Conservation (phyloP, 2,329 filamentous ascomycete genomes). For the Pseudogymnoascus destructans region DNA sequence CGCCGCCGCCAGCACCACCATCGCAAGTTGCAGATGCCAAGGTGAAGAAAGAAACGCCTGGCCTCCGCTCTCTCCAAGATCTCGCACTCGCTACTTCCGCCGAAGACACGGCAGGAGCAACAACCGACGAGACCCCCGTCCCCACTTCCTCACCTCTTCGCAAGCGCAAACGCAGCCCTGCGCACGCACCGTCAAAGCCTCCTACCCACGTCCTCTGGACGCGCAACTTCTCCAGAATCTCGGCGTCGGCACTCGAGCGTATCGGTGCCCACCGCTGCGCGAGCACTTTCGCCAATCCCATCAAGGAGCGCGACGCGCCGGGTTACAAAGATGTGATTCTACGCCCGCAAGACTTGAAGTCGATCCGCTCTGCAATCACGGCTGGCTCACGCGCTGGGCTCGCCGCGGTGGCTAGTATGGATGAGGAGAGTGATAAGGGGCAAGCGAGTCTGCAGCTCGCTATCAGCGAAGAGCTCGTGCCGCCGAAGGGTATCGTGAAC, state of each 20-base stretch:
- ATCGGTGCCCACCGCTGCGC: conserved; percentile 65
- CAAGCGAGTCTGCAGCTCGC: conserved; percentile 50
- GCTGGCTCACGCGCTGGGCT: conserved; percentile 55
- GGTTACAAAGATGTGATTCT: conserved; percentile 63
- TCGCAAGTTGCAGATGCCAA: conserved; percentile 23
- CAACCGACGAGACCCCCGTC: conserved; percentile 32
- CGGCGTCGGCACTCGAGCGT: conserved; percentile 59
- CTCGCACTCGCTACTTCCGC: conserved; percentile 23
- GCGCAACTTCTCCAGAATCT: conserved; percentile 61
- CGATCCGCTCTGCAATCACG: conserved; percentile 61
- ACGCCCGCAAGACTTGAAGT: conserved; percentile 64
- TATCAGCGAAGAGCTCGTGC: conserved; percentile 62
- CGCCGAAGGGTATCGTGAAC: conserved; percentile 85
- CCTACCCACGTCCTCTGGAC: conserved; percentile 62
- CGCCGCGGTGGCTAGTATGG: conserved; percentile 46
- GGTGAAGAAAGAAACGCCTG: conserved; percentile 24
- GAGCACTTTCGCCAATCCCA: conserved; percentile 64
- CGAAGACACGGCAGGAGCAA: conserved; percentile 32
- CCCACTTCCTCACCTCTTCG: conserved; percentile 28
- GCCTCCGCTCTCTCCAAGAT: conserved; percentile 30
- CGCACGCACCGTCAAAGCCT: conserved; percentile 38
- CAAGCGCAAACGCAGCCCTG: conserved; percentile 42
- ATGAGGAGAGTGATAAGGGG: conserved; percentile 41
- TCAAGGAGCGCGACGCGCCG: conserved; percentile 62
- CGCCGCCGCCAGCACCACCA: neutral